Conservation (phyloP, 2,329 filamentous ascomycete species). For the Diaporthe vexans region DNA sequence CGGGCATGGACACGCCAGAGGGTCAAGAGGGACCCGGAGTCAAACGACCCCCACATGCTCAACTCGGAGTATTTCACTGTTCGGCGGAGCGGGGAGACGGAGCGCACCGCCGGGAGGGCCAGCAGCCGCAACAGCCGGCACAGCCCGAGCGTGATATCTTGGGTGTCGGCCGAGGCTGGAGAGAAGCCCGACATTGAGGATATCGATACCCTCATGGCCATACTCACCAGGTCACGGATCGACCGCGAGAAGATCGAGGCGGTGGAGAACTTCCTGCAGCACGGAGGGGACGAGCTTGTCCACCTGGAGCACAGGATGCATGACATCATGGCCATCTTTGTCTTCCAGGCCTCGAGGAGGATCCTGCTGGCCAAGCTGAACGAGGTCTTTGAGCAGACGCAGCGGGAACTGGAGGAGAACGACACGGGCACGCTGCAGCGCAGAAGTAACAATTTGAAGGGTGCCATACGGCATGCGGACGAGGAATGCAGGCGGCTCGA, state of each 20-base stretch:
- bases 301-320: slow-evolving; percentile 84
- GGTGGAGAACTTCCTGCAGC: slow-evolving; percentile 83
- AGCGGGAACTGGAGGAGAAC: slow-evolving; percentile 63
- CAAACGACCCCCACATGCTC: slow-evolving; percentile 73
- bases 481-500: slow-evolving; percentile 85
- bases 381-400: slow-evolving; percentile 69
- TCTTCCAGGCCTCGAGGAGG: slow-evolving; percentile 90
- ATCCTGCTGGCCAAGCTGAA: slow-evolving; percentile 81
- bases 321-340: slow-evolving; percentile 85
- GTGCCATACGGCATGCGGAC: slow-evolving; percentile 81
- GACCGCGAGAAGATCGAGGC: slow-evolving; percentile 93
- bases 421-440: slow-evolving; percentile 50
- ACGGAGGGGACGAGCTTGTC: slow-evolving; percentile 81
- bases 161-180: slow-evolving; percentile 51
- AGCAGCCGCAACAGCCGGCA: slow-evolving; percentile 50
- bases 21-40: slow-evolving; percentile 69
- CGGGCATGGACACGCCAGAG: slow-evolving; percentile 90
- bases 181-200: slow-evolving; percentile 71
- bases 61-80: slow-evolving; percentile 87
- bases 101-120: slow-evolving; percentile 57
- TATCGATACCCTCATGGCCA: slow-evolving; percentile 76
- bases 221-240: slow-evolving; percentile 77
- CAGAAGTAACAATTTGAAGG: slow-evolving; percentile 77
- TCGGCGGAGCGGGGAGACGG: slow-evolving; percentile 65
- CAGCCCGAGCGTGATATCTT: slow-evolving; percentile 53